Conservation (phyloP, 352 stramenopile species). For the Salisapilia sapeloensis region DNA sequence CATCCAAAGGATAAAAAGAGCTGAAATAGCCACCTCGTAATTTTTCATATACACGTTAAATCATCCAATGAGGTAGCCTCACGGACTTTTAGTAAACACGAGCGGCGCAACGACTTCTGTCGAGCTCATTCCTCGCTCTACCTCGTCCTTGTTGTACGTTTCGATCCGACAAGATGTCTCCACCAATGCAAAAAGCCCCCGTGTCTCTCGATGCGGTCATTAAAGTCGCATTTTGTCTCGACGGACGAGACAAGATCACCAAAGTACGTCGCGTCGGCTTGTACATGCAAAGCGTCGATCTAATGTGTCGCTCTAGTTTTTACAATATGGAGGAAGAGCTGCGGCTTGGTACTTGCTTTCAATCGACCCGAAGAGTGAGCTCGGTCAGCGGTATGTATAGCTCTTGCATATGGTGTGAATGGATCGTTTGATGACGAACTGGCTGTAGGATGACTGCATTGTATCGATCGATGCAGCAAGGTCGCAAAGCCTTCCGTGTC, state of each 20-base stretch:
- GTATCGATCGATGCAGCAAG: conserved; percentile 69
- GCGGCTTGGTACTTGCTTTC: conserved; percentile 65
- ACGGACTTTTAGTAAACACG: too few relatives aligned
- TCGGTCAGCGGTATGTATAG: conserved; percentile 30
- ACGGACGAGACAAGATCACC: conserved; percentile 77
- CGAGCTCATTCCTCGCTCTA: too few relatives aligned
- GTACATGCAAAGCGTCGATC: neutral
- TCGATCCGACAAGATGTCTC: too few relatives aligned
- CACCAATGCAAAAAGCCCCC: conserved; percentile 34
- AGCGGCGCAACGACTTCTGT: too few relatives aligned
- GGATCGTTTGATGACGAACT: neutral
- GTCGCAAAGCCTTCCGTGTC: conserved; percentile 71
- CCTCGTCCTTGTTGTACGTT: too few relatives aligned
- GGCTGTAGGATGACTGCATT: conserved; percentile 26
- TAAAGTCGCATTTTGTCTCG: conserved; percentile 57
- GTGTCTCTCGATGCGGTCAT: conserved; percentile 40
- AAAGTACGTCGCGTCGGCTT: conserved; percentile 22
- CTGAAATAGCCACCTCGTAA: too few relatives aligned
- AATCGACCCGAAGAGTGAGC: conserved; percentile 62
- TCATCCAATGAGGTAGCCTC: too few relatives aligned
- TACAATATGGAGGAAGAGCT: conserved; percentile 74
- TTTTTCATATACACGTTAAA: too few relatives aligned
- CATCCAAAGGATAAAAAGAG: too few relatives aligned
- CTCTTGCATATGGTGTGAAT: neutral
- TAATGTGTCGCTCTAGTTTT: conserved; percentile 16